These are phyloP conservation scores for Eucalyptus urophylla DNA, from an alignment of 345 rosid genomes.

Conservation along the genomic window DNA sequence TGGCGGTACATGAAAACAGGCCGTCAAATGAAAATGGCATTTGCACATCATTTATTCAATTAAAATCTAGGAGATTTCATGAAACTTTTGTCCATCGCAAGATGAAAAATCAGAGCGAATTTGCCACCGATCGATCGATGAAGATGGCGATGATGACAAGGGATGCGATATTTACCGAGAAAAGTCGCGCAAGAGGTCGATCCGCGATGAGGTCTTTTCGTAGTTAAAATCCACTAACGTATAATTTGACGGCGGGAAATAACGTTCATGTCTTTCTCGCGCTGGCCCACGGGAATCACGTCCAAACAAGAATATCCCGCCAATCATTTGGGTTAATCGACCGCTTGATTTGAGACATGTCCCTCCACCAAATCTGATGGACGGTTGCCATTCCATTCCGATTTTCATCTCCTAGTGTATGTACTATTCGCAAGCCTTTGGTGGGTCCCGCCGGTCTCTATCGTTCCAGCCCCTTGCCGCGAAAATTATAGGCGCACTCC, in stretches of 20 bases:
- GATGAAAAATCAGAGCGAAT: not conserved
- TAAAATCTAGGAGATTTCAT: too few species aligned
- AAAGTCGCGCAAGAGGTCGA: not conserved
- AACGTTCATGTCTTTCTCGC: not conserved
- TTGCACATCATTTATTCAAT: not conserved
- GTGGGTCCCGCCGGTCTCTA: not conserved
- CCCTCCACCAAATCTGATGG: not conserved
- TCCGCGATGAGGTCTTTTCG: not conserved
- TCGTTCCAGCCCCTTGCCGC: not conserved
- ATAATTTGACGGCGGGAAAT: not conserved
- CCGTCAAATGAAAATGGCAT: not conserved
- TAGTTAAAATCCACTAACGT: not conserved
- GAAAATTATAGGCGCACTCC: not conserved
- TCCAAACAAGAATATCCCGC: not conserved
- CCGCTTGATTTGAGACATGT: not conserved
- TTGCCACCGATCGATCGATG: not conserved
- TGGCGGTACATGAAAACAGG: fast-evolving
- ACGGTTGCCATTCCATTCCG: not conserved
- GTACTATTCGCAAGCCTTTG: not conserved
- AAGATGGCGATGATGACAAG: not conserved
- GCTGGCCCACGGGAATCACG: not conserved
- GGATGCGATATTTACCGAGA: not conserved
- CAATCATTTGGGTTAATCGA: not conserved
- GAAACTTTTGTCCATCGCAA: too few species aligned
- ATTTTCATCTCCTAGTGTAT: not conserved